These are phyloP conservation scores for Durotheca rogersii DNA, from an alignment of 495 filamentous ascomycete species.

Conservation along the genomic window DNA sequence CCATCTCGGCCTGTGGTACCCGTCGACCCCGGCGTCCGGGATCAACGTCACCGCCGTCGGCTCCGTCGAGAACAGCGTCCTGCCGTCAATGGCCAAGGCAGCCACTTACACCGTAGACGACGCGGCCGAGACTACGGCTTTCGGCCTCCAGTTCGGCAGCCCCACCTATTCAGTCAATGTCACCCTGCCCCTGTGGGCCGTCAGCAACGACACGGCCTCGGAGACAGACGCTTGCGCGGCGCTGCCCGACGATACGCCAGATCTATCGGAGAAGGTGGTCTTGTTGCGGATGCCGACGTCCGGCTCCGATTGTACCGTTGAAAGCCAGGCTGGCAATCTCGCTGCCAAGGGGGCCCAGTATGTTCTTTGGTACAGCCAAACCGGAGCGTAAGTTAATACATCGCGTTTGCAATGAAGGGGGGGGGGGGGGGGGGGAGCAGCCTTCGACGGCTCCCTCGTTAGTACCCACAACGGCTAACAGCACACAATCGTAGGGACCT, in stretches of 20 bases:
- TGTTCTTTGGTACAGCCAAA: conserved; percentile 47
- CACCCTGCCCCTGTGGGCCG: conserved; percentile 44
- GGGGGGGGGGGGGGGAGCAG: no score
- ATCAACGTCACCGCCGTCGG: conserved; percentile 34
- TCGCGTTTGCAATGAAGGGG: no score
- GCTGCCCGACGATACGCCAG: conserved; percentile 43
- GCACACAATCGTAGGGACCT: conserved; percentile 39
- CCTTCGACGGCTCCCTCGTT: no score
- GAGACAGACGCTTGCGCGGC: conserved; percentile 45
- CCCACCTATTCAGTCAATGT: conserved; percentile 35
- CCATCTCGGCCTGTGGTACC: conserved; percentile 35
- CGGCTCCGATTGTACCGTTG: conserved; percentile 41
- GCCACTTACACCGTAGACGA: conserved; percentile 30
- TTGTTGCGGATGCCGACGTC: conserved; percentile 48
- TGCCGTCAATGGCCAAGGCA: conserved; percentile 35
- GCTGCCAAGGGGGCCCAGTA: conserved; percentile 52
- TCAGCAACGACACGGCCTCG: conserved; percentile 45
- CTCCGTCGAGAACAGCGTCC: conserved; percentile 36
- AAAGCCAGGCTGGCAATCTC: conserved; percentile 46
- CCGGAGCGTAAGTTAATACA: background rate
- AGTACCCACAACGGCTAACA: no score
- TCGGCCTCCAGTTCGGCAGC: conserved; percentile 35
- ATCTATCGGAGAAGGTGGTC: conserved; percentile 48
- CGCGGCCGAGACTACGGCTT: conserved; percentile 18
- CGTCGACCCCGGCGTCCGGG: conserved; percentile 36